These are phyloP conservation scores for Tetrapisispora namnaoensis DNA, from an alignment of 805 yeast genomes.

Conservation along the genomic window DNA sequence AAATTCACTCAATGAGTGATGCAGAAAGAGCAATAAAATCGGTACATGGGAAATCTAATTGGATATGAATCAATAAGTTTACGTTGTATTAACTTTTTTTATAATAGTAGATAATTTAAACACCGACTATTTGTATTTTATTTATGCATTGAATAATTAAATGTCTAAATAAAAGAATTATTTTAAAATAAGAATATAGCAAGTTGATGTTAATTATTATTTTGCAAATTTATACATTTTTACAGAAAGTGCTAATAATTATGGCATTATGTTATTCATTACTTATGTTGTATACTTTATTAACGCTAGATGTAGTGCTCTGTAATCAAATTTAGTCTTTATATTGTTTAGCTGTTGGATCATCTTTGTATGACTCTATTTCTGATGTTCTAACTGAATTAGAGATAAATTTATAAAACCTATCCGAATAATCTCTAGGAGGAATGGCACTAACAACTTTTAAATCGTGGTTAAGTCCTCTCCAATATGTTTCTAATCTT, in stretches of 20 bases:
- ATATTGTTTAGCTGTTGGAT: slow-evolving; percentile 15
- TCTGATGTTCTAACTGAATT: slow-evolving; percentile 28
- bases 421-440: slow-evolving; percentile 77
- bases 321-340: slow-evolving; percentile 9
- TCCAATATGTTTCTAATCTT: slow-evolving; percentile 75
- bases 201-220: no score
- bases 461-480: slow-evolving; percentile 60
- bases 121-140: no score
- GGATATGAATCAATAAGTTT: no score
- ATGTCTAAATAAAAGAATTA: no score
- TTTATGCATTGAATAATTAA: no score
- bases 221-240: no score
- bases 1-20: no score
- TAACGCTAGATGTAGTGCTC: background rate
- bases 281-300: background rate
- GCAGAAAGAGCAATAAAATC: no score
- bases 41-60: no score
- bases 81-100: no score
- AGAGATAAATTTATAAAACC: slow-evolving; percentile 68
- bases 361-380: slow-evolving; percentile 13
- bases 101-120: no score
- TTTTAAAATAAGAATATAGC: no score
- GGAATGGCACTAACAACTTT: slow-evolving; percentile 81
- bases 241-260: background rate
- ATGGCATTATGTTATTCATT: background rate